Evolutionary conservation across 345 rosid species (phyloP).

Genomic region (Pelargonium nanum): DNA sequence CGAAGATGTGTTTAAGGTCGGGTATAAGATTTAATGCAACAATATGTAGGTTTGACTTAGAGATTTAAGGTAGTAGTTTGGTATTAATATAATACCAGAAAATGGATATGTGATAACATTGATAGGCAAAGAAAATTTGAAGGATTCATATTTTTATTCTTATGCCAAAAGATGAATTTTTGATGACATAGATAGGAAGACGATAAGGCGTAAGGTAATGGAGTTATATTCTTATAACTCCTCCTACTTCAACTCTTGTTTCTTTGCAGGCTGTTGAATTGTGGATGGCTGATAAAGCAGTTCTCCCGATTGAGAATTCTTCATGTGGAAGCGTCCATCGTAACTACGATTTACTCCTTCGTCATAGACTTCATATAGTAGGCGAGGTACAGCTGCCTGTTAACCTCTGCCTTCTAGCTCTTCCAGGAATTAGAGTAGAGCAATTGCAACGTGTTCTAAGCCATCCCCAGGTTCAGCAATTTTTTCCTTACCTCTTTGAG

Average conservation of each 20-base stretch:
- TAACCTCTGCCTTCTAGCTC: constrained; percentile 42
- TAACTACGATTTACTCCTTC: constrained; percentile 49
- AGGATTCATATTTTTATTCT: not conserved
- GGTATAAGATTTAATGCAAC: not conserved
- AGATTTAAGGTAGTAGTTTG: not conserved
- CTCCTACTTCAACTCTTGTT: constrained; percentile 2
- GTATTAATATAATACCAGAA: not conserved
- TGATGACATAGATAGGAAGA: not conserved
- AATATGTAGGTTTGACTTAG: not conserved
- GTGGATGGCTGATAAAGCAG: constrained; percentile 47
- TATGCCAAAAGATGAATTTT: not conserved
- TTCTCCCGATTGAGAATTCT: constrained; percentile 56
- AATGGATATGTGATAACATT: not conserved
- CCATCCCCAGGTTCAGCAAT: constrained; percentile 41
- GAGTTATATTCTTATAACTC: not conserved
- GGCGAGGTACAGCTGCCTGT: constrained; percentile 43
- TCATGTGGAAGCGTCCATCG: constrained; percentile 52
- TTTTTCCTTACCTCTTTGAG: not conserved
- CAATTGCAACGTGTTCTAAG: constrained; percentile 45
- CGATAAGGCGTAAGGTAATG: not conserved
- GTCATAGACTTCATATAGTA: constrained; percentile 53
- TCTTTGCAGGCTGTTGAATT: constrained; percentile 44
- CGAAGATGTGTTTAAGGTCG: constrained; percentile 55
- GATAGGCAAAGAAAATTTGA: not conserved
- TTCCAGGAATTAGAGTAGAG: constrained; percentile 39